Evolutionary conservation across 176 grass and related monocot genomes (phyloP), one percentile per base, ranked within the genome.

Genomic region (Avena insularis): DNA sequence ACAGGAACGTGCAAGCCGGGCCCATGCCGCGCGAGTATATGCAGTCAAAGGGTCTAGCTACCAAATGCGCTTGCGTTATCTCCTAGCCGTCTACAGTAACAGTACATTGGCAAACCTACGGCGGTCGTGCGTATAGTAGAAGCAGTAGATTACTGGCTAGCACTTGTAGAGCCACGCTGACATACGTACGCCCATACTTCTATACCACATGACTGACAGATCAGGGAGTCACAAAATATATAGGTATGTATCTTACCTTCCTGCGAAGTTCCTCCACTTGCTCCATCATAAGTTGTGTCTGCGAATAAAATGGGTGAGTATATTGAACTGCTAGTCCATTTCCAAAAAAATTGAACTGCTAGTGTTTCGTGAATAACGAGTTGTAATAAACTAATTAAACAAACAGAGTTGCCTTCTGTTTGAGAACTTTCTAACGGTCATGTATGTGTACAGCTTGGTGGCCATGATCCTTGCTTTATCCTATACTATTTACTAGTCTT

Each of bases 231-330:
- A 46, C 8, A 59, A 49, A 78, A 76, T 40, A 40, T 43, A 45
- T 10, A 15, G 2, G 48, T 89, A 49, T 51, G 31, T 31, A 6
- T 65, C 4, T 65, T 65, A 99, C 97, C 89, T 99, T 96, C 47
- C 86, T 89, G 79, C 94, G 92, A 79, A 99, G 97, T 75, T 96
- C 97, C 84, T 99, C 97, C 70, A 99, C 87, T 59, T 99, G 92
- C 59, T 99, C 92, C 87, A 96, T 88, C 94, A 99, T 96, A 79
- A 99, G 89, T 33, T 96, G 92, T 20, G 94, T 93, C 97, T 99
- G 94, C 67, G 23, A 59, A 70, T 1, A 86, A 61, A 16, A 15
- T 23, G 16, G 12, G 17, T 55, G 12, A 29, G 51, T 63, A 60
- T 17, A 38, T 50, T 79, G 2, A 78, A n/a, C 62, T 69, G 12